Evolutionary conservation across 208 protist genomes (phyloP).

Genomic region (Herpetomonas samuelpessoai): DNA sequence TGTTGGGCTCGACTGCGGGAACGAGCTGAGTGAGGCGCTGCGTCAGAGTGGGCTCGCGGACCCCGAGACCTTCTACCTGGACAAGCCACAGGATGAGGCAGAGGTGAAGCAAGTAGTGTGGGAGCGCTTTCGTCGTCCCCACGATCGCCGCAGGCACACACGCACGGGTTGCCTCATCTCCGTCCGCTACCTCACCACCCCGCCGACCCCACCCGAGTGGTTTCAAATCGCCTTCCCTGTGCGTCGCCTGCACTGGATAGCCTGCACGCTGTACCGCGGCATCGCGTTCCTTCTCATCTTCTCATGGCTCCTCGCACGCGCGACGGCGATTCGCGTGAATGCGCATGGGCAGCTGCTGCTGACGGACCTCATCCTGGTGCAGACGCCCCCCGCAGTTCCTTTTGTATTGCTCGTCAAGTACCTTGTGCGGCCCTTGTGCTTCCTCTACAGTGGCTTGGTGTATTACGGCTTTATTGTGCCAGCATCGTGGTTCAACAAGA

Average conservation of each 20-base stretch:
- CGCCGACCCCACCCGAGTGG: slow-evolving; percentile 51
- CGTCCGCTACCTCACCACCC: slow-evolving; percentile 29
- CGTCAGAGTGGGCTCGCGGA: slow-evolving; percentile 27
- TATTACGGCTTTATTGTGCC: slow-evolving; percentile 79
- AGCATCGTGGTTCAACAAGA: slow-evolving; percentile 55
- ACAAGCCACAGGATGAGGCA: slow-evolving; percentile 9
- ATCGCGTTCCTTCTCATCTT: slow-evolving; percentile 38
- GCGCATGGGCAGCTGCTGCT: slow-evolving; percentile 61
- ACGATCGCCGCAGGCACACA: slow-evolving; percentile 23
- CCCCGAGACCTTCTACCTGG: slow-evolving; percentile 23
- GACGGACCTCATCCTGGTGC: slow-evolving; percentile 63
- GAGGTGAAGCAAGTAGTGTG: slow-evolving; percentile 10
- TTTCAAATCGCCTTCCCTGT: slow-evolving; percentile 49
- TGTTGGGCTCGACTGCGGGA: slow-evolving; percentile 72
- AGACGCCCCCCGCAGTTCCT: slow-evolving; percentile 84
- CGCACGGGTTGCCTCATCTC: slow-evolving; percentile 30
- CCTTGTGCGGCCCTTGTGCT: slow-evolving; percentile 47
- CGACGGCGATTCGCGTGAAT: slow-evolving; percentile 64
- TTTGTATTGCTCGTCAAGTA: slow-evolving; percentile 78
- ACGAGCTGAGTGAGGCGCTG: slow-evolving; percentile 65
- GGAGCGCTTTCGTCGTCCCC: background rate
- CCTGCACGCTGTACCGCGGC: slow-evolving; percentile 52
- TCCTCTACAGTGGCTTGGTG: slow-evolving; percentile 50
- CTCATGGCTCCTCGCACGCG: slow-evolving; percentile 35
- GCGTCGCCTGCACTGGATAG: slow-evolving; percentile 52